Conservation (phyloP, 2,329 filamentous ascomycete genomes). For the Cadophora malorum region DNA sequence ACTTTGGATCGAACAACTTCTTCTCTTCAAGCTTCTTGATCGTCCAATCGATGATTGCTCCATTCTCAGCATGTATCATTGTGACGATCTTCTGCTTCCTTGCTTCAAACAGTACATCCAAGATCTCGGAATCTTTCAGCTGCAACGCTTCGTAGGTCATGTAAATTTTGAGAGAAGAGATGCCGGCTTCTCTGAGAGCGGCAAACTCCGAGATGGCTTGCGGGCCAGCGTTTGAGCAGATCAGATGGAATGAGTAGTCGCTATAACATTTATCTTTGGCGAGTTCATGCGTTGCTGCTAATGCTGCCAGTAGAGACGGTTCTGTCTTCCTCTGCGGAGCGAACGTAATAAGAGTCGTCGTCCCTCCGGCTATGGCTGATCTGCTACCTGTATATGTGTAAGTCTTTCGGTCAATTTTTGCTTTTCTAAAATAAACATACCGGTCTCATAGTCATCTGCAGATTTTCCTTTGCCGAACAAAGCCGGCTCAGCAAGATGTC, state of each 20-base stretch:
- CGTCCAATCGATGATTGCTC: conserved; percentile 60
- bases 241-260: conserved; percentile 57
- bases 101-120: conserved; percentile 52
- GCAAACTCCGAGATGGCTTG: conserved; percentile 45
- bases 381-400: conserved; percentile 45
- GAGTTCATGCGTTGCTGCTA: conserved; percentile 51
- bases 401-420: conserved; percentile 29
- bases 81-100: conserved; percentile 56
- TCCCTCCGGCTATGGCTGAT: conserved; percentile 55
- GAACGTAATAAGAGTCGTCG: conserved; percentile 56
- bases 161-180: conserved; percentile 53
- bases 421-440: conserved; percentile 24
- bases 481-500: conserved; percentile 48
- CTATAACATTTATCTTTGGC: conserved; percentile 53
- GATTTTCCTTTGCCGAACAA: conserved; percentile 48
- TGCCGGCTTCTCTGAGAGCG: conserved; percentile 46
- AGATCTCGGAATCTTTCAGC: conserved; percentile 49
- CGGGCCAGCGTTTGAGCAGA: conserved; percentile 50
- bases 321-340: conserved; percentile 54
- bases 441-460: conserved; percentile 42
- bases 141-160: conserved; percentile 53
- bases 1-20: conserved; percentile 56
- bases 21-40: conserved; percentile 57
- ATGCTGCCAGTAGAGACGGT: conserved; percentile 51
- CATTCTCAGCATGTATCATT: conserved; percentile 62